Evolutionary conservation across 73 alveolate genomes (phyloP).

Genomic region (Paramecium biaurelia): DNA sequence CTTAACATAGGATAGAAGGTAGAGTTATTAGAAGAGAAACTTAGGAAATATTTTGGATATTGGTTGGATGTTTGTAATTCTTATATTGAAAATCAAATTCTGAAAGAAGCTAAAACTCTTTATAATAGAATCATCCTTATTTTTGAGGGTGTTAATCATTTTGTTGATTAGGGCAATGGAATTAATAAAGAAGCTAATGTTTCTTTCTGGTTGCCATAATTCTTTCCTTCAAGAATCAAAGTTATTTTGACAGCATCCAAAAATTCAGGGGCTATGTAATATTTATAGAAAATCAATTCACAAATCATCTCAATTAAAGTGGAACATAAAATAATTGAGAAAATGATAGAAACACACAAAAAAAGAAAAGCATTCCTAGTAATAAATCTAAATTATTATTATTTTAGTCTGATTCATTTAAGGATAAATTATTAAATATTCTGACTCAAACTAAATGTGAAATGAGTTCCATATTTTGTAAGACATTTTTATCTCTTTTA

Average conservation of each 20-base stretch:
- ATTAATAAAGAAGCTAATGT: slow-evolving; percentile 72
- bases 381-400: not conserved
- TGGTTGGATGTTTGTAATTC: slow-evolving; percentile 77
- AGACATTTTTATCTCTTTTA: slow-evolving; percentile 41
- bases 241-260: slow-evolving; percentile 67
- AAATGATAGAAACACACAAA: slow-evolving; percentile 53
- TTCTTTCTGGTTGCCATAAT: slow-evolving; percentile 75
- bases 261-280: slow-evolving; percentile 71
- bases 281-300: slow-evolving; percentile 60
- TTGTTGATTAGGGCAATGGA: slow-evolving; percentile 57
- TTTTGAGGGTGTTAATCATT: slow-evolving; percentile 74
- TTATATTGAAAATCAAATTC: slow-evolving; percentile 62
- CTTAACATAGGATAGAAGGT: slow-evolving; percentile 70
- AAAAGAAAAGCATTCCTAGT: slow-evolving; percentile 34
- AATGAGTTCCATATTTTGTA: slow-evolving; percentile 15
- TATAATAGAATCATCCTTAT: slow-evolving; percentile 65
- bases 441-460: not conserved
- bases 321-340: not conserved
- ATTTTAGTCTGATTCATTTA: slow-evolving; percentile 10
- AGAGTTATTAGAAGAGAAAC: slow-evolving; percentile 76
- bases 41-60: slow-evolving; percentile 71
- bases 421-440: slow-evolving; percentile 26
- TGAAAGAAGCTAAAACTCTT: slow-evolving; percentile 54
- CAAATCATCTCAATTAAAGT: slow-evolving; percentile 37
- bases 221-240: slow-evolving; percentile 73